These are phyloP conservation scores for Didymellaceae sp. DNA, from an alignment of 2,329 filamentous ascomycete species.

Conservation along the genomic window DNA sequence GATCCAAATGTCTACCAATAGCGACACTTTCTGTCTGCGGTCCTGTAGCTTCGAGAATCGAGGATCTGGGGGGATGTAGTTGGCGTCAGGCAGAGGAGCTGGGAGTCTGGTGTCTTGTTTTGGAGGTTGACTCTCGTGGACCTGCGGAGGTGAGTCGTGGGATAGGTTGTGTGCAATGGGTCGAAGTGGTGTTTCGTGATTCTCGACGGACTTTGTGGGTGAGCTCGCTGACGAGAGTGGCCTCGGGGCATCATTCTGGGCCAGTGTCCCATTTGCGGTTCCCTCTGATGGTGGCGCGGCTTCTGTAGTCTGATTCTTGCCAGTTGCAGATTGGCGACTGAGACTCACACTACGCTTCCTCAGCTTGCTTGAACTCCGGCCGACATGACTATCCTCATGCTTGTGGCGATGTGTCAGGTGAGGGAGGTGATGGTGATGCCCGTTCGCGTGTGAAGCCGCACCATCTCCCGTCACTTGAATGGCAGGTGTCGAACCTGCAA, in stretches of 20 bases:
- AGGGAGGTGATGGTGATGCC: slow-evolving; percentile 46
- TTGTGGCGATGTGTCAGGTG: slow-evolving; percentile 44
- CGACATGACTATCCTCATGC: slow-evolving; percentile 45
- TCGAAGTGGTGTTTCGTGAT: slow-evolving; percentile 46
- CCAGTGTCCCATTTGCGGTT: slow-evolving; percentile 24
- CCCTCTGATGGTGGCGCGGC: slow-evolving; percentile 34
- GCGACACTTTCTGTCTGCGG: slow-evolving; percentile 61
- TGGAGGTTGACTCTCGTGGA: slow-evolving; percentile 50
- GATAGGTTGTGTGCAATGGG: slow-evolving; percentile 51
- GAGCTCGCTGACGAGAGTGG: slow-evolving; percentile 31
- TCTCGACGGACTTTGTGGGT: slow-evolving; percentile 37
- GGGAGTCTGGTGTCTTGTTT: slow-evolving; percentile 54
- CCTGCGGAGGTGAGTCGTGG: slow-evolving; percentile 47
- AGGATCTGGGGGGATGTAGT: slow-evolving; percentile 51
- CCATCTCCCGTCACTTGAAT: slow-evolving; percentile 79
- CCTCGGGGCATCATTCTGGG: slow-evolving; percentile 24
- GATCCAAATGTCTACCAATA: slow-evolving; percentile 84
- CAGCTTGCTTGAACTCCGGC: slow-evolving; percentile 48
- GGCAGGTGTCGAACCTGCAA: slow-evolving; percentile 61
- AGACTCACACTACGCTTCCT: slow-evolving; percentile 51
- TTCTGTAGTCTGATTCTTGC: slow-evolving; percentile 28
- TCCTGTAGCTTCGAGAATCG: slow-evolving; percentile 59
- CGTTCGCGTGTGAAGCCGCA: slow-evolving; percentile 27
- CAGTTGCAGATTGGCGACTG: slow-evolving; percentile 31
- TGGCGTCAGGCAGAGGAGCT: slow-evolving; percentile 45